Base-by-base conservation (phyloP, 2,329 filamentous ascomycete genomes). In the Xylaria sp. region DNA sequence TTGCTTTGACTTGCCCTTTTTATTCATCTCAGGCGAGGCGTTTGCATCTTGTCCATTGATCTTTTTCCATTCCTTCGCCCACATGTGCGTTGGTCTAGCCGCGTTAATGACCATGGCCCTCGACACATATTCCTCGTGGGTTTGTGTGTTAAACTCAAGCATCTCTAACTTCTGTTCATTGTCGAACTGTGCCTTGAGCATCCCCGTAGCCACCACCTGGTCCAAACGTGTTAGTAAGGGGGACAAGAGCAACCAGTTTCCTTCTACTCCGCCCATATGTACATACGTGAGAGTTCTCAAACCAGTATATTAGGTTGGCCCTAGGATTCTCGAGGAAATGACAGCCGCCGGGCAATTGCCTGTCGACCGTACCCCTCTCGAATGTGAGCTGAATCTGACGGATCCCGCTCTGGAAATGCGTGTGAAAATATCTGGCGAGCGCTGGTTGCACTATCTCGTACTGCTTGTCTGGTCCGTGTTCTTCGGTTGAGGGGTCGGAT, bases 301-400 rank as follows among this genome's bases (percentile, higher is more conserved):
- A 98, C 88, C 93, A 97, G 78, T 97, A 97, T 4, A 96, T 91
- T 65, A 98, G 88, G 75, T 89, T 96, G 30, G 93, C 90, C 75
- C 89, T 92, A 27, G 83, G 82, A 76, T 93, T 93, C 73, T 93
- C 91, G 24, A 98, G 90, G 73, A 90, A 90, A 75, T 92, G 89
- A 54, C 88, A 89, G 56, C 90, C 89, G 65, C 86, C 88, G 1
- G 86, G 84, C 42, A 92, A 79, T 9, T 84, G 81, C 59, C 84
- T 84, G 71, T 91, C 88, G 0, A 80, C 80, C 1, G 82, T 84
- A 1, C 84, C 84, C 75, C 89, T 90, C 74, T 97, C 94, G 75
- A 97, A 86, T 24, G 94, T 89, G 77, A 98, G 87, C 78, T 97
- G 93, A 74, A 98, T 93, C 63, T 90, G 93, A 73, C 88, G 91